These are phyloP conservation scores for Russula compacta DNA, from an alignment of 768 basidiomycete species.

Conservation along the genomic window DNA sequence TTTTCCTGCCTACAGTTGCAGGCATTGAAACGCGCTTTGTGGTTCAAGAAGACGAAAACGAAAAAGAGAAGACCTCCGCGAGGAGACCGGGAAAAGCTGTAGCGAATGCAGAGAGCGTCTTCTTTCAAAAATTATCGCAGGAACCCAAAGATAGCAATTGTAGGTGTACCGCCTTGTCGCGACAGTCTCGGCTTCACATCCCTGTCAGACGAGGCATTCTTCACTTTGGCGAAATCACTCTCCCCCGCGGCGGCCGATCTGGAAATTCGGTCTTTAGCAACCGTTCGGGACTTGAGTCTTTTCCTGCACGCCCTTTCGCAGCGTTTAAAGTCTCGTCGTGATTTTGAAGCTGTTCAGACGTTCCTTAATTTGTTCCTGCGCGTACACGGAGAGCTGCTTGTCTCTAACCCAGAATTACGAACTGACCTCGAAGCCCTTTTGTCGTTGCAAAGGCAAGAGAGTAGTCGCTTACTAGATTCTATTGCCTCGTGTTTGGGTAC, in stretches of 20 bases:
- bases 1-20: constrained; percentile 90
- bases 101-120: constrained; percentile 52
- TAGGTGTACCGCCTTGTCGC: constrained; percentile 34
- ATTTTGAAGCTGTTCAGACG: constrained; percentile 94
- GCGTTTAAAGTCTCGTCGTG: constrained; percentile 68
- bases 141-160: constrained; percentile 56
- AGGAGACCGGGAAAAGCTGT: constrained; percentile 45
- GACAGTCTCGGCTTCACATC: constrained; percentile 2
- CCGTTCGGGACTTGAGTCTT: constrained; percentile 48
- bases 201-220: constrained; percentile 68
- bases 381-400: constrained; percentile 74
- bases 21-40: constrained; percentile 83
- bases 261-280: constrained; percentile 72
- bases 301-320: constrained; percentile 70
- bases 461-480: constrained; percentile 65
- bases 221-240: constrained; percentile 73
- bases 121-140: constrained; percentile 52
- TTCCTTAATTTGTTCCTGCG: constrained; percentile 77
- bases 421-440: constrained; percentile 48
- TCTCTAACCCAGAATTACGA: constrained; percentile 59
- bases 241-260: constrained; percentile 89
- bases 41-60: constrained; percentile 34
- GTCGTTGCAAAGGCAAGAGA: constrained; percentile 66
- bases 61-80: constrained; percentile 35
- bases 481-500: constrained; percentile 68